Evolutionary conservation across 73 alveolate species (phyloP), one percentile per base, ranked within the genome.

Genomic region (Stentor coeruleus): DNA sequence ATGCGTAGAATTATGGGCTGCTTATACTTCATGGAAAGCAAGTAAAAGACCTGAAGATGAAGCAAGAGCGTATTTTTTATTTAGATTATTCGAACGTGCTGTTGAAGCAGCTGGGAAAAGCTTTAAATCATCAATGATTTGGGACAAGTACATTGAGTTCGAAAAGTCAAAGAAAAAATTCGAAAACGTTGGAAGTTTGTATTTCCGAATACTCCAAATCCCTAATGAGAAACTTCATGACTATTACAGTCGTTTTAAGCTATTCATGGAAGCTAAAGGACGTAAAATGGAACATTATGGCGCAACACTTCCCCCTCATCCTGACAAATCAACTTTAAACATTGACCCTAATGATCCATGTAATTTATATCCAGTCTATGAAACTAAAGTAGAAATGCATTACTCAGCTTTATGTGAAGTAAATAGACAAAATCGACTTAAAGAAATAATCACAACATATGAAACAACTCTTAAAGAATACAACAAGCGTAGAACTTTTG

Each of bases 231-330:
- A 75, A 40, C 72, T 75, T 31, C 72, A 75, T 2, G 83, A 75
- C 2, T 75, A 75, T 38, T 75, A 39, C 58, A 20, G 30, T 15
- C 26, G 66, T 28, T 75, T 75, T 37, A 75, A 75, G 38, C 59
- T 39, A 0, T 75, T 75, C 83, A 75, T 75, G 59, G 83, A 75
- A 20, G 83, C 83, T 14, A 37, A 37, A 39, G 83, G 83, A 15
- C 26, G 83, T 20, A 75, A 75, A 75, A 39, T 75, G 72, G 83
- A 75, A 3, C 83, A 75, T 2, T 75, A 75, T 75, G 83, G 83
- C 35, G 83, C 58, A 20, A 36, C 1, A 1, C 59, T 38, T 35
- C 83, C 83, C 39, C 81, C 59, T 14, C 83, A 39, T 15, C 83
- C 83, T 75, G 72, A 37, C 0, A 60, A 26, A 26, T 6, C 37